Conservation (phyloP, 768 basidiomycete genomes). For the Suillus hirtellus region DNA sequence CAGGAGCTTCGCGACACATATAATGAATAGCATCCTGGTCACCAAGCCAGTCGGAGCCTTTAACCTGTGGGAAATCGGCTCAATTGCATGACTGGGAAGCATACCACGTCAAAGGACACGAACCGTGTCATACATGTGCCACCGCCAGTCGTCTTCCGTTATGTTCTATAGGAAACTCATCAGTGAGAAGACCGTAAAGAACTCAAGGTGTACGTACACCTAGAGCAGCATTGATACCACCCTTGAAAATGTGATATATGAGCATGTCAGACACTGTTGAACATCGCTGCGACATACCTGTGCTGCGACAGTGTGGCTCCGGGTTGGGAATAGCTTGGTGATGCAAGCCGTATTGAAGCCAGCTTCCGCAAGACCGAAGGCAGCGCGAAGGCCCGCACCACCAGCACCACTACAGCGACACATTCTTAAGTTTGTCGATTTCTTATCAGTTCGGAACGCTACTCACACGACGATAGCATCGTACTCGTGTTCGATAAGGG, state of each 20-base stretch:
- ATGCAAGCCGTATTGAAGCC: slow-evolving; percentile 99
- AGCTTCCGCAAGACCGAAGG: slow-evolving; percentile 97
- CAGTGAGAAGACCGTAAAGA: not conserved
- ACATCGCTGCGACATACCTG: slow-evolving; percentile 54
- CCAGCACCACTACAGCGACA: slow-evolving; percentile 76
- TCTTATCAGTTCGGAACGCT: not conserved
- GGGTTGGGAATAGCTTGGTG: slow-evolving; percentile 97
- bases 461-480: slow-evolving; percentile 98
- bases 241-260: slow-evolving; percentile 42
- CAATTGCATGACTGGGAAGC: slow-evolving; percentile 7
- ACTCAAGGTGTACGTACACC: slow-evolving; percentile 56
- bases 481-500: slow-evolving; percentile 97
- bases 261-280: not conserved
- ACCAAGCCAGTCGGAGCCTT: slow-evolving; percentile 99
- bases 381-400: slow-evolving; percentile 96
- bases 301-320: slow-evolving; percentile 98
- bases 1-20: slow-evolving; percentile 97
- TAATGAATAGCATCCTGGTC: slow-evolving; percentile 99
- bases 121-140: slow-evolving; percentile 98
- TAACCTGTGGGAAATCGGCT: slow-evolving; percentile 58
- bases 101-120: slow-evolving; percentile 28
- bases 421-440: slow-evolving; percentile 17
- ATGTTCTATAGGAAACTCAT: slow-evolving; percentile 65
- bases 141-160: slow-evolving; percentile 99
- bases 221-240: slow-evolving; percentile 97